Evolutionary conservation across 1,284 basidiomycete genomes (phyloP), one percentile per base, ranked within the genome.

Genomic region (Fistulinella cinereoalba): DNA sequence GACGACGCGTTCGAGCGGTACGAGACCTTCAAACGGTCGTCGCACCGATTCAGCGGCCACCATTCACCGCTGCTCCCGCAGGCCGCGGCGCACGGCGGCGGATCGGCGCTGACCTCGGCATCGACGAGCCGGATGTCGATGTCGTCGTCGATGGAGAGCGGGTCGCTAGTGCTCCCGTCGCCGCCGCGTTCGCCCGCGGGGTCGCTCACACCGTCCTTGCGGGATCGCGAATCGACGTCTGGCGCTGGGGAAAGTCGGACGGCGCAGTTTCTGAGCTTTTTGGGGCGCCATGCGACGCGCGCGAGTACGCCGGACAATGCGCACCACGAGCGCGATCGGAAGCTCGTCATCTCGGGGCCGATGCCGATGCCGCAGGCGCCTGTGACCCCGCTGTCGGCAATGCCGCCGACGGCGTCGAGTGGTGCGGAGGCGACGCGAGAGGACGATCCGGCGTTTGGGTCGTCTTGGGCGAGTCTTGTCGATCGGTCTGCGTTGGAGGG

Each of bases 1-100:
- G 85, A 94, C 57, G 94, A 97, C 66, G 94, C 94, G 0, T 97
- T 88, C 64, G 91, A 92, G 49, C 77, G 91, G 16, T 97, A 94
- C 62, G 88, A 93, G 68, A 75, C 81, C 37, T 92, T 86, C 65
- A 80, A 81, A 55, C 74, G 79, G 51, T 63, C 67, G 6, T 51
- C 51, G 16, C 47, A 61, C 50, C 38, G 41, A n/a, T n/a, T n/a
- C 10, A 44, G 39, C 0, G 40, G 32, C 10, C 33, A 61, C 56
- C 47, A 81, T 25, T 49, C 53, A 0, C 56, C 57, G 2, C 32
- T 52, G 6, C 24, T 19, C 27, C 44, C 43, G 6, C 36, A 46
- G n/a, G n/a, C n/a, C n/a, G n/a, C n/a, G n/a, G n/a, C n/a, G n/a
- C n/a, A n/a, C n/a, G n/a, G n/a, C n/a, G n/a, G n/a, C 11, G 16